These are phyloP conservation scores for Epichloe uncinata DNA, from an alignment of 2,329 filamentous ascomycete species.

Conservation along the genomic window DNA sequence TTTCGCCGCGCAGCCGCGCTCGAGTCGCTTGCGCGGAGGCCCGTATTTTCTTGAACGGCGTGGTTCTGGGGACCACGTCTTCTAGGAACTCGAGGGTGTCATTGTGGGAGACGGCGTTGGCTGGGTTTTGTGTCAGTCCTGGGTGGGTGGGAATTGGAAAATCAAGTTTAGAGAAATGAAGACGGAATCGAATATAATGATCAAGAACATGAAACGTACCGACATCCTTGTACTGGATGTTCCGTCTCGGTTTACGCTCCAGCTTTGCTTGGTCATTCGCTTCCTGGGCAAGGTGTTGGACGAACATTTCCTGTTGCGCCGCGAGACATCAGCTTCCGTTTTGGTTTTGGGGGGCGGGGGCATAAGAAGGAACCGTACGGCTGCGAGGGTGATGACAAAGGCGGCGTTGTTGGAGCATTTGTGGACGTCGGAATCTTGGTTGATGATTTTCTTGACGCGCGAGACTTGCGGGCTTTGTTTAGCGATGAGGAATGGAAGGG, in stretches of 20 bases:
- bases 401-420: constrained; percentile 88
- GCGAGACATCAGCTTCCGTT: background rate
- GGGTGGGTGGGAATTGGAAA: too few species aligned
- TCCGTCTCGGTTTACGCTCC: constrained; percentile 82
- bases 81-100: constrained; percentile 93
- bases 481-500: background rate
- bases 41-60: constrained; percentile 68
- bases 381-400: constrained; percentile 85
- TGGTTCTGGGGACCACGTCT: constrained; percentile 80
- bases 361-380: constrained; percentile 34
- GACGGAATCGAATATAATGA: too few species aligned
- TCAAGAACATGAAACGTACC: constrained; percentile 35
- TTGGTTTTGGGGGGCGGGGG: too few species aligned
- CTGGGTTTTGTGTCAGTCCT: constrained; percentile 26
- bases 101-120: constrained; percentile 71
- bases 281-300: constrained; percentile 79
- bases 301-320: constrained; percentile 66
- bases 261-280: constrained; percentile 79
- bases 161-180: background rate
- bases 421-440: constrained; percentile 70
- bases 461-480: constrained; percentile 52
- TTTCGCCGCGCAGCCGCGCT: constrained; percentile 28
- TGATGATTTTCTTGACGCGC: constrained; percentile 90
- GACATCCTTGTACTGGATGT: constrained; percentile 92
- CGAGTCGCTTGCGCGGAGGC: constrained; percentile 40